Evolutionary conservation across 2,329 filamentous ascomycete species (phyloP), one percentile per base, ranked within the genome.

Genomic region (Colletotrichum chrysophilum): DNA sequence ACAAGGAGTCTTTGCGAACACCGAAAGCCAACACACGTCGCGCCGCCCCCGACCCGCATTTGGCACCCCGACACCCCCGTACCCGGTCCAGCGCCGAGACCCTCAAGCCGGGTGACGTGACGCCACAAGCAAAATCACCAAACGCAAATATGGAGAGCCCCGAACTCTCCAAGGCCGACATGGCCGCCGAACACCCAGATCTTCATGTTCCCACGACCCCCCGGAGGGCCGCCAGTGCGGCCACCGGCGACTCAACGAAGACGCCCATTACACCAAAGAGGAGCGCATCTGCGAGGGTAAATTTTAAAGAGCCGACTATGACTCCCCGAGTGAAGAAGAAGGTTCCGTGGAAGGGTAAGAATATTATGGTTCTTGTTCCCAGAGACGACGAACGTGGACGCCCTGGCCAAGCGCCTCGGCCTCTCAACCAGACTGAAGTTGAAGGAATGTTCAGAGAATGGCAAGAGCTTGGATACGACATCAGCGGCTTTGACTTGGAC

Each of bases 331-430:
- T 91, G 9, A 94, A 90, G 85, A 96, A 94, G 82, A 95, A 93
- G 84, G 88, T 96, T 4, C 89, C 90, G 61, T 96, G 94, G 93
- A 93, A 90, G 80, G 93, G 93, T 73, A 96, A 95, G 85, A 92
- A 91, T 75, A 95, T 95, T 69, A 84, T 94, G 79, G 92, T 96
- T 58, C 86, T 93, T 30, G 85, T 96, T 24, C 94, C 94, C 7
- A 86, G 90, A 61, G 92, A 94, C 76, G 93, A 94, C 68, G 89
- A 91, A 69, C 89, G 93, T 78, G 93, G 93, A 24, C 87, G 89
- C 58, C 86, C 87, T 2, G 90, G 90, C 55, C 87, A 88, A 48
- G 85, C 87, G 0, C 89, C 90, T 0, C 84, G 87, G 72, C 92
- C 92, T 5, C 85, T 94, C 62, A 87, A 85, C 5, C 83, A 88